Evolutionary conservation across 228 moss, liverwort and hornwort genomes (phyloP).

Genomic region (Sphagnum magellanicum): DNA sequence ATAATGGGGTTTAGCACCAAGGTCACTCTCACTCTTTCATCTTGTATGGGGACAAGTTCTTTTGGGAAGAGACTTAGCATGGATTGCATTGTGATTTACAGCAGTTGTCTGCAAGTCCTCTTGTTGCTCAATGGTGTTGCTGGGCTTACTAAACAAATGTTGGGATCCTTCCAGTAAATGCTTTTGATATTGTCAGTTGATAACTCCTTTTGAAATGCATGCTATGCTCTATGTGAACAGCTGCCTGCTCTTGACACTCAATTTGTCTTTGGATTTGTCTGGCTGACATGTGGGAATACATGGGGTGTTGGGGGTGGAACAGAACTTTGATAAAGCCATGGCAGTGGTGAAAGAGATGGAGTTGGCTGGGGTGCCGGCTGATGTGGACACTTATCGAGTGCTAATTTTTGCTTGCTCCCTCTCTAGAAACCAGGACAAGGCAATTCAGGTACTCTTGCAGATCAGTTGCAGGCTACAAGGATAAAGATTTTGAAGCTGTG

Average conservation of each 20-base stretch:
- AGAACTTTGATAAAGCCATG: slow-evolving; percentile 38
- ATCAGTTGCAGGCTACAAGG: too few relatives aligned
- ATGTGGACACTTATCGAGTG: slow-evolving; percentile 43
- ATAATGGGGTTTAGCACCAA: slow-evolving; percentile 56
- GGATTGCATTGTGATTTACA: not conserved
- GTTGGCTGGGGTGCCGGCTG: slow-evolving; percentile 40
- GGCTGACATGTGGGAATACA: slow-evolving; percentile 4
- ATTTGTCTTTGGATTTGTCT: not conserved
- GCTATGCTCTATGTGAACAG: not conserved
- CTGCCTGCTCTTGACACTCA: not conserved
- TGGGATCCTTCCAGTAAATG: too few relatives aligned
- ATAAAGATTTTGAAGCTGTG: too few relatives aligned
- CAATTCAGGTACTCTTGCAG: slow-evolving; percentile 28
- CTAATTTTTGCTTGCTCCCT: slow-evolving; percentile 57
- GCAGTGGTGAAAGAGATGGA: slow-evolving; percentile 54
- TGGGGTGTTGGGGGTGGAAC: too few relatives aligned
- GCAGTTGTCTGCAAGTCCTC: not conserved
- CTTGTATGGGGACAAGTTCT: not conserved
- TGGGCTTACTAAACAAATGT: too few relatives aligned
- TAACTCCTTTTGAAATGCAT: not conserved
- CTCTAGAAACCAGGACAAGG: slow-evolving; percentile 37
- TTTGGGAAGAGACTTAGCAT: not conserved
- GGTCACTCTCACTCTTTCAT: slow-evolving; percentile 11
- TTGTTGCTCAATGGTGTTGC: not conserved
- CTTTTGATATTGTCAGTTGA: not conserved